Base-by-base conservation (phyloP, 129 eudicot genomes). In the Glebionis coronaria region DNA sequence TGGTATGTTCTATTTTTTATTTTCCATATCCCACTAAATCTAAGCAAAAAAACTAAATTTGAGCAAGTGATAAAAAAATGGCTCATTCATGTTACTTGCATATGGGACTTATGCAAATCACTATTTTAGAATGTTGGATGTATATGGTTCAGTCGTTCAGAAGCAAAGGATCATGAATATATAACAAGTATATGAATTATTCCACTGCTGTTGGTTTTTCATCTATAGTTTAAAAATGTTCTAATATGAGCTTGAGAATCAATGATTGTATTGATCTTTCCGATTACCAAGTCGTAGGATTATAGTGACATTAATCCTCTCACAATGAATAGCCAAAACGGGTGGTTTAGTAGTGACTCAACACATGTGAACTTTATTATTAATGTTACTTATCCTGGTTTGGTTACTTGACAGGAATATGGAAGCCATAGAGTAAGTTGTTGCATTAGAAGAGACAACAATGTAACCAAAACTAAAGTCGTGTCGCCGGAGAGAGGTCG, bases 101-200 rank as follows among this genome's bases (percentile, higher is more conserved):
- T 73, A 73, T 77, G 89, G 99, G 99, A 68, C 78, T 94, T 63
- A 57, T 94, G 78, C 97, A 89, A 82, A 89, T 90, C 78, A 94
- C 99, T 56, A 89, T 94, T 72, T 73, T 94, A 79, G 99, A 94
- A 71, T 83, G 81, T 94, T 61, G 99, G 99, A 64, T 88, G 99
- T 74, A 89, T 94, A 73, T 94, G 99, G 99, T 94, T 94, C 73
- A 89, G 89, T 69, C 99, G 99, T 15, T 75, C 97, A 4, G 99
- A 89, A 74, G 86, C 95, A 72, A 94, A 86, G 81, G 99, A 94
- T 74, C 99, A 97, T 70, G 99, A 81, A 84, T 81, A 89, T 63
- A 97, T 94, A 61, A 88, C 97, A 94, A 94, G 99, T 94, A 89
- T 44, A 95, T 78, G 9, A 20, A 55, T 28, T 13, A 20, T 67